Evolutionary conservation across 2,329 filamentous ascomycete species (phyloP), one percentile per base, ranked within the genome.

Genomic region (Curvularia lunata): DNA sequence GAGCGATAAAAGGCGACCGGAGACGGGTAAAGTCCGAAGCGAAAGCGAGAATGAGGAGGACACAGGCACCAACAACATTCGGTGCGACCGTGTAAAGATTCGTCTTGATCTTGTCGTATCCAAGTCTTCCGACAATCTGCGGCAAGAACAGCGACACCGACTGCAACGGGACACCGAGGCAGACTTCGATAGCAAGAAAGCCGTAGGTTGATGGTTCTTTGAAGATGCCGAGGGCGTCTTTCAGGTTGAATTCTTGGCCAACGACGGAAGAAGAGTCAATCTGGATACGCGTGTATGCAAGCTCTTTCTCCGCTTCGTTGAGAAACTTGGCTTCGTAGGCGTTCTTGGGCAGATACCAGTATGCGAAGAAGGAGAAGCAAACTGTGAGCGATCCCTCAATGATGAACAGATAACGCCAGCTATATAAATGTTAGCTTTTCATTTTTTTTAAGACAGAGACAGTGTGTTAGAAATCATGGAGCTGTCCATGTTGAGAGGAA

Each of bases 51-150:
- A 92, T 77, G 0, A 94, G 80, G 3, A 93, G 80, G 82, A 92
- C 88, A 1, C 85, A 84, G 0, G 90, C 89, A 1, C 91, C 91
- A 0, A 85, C 86, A 45, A 91, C 83, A 67, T 93, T 94, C 1
- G 91, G 91, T 0, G 91, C 91, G 0, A 94, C 90, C 0, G 91
- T 93, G 77, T 91, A 92, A 0, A 94, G 82, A 67, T 95, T 94
- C 0, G 90, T 92, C 67, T 86, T 86, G 59, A 86, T 81, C n/a
- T 80, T 82, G 48, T 72, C 64, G 69, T 84, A 86, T 9, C 81
- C 81, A 4, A 87, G 76, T 2, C 83, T 74, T 3, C 73, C 74
- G 19, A 87, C 79, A 59, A 87, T 87, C 60, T 86, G 83, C 0
- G 85, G 85, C 45, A 87, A 72, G 71, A 87, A 87, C 1, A 86